A percentile compares a stretch with the other conserved stretches of the same genome.
phyloP scores from a whole-genome alignment of 257 asterid species.

The Nicotiana tomentosiformis region DNA sequence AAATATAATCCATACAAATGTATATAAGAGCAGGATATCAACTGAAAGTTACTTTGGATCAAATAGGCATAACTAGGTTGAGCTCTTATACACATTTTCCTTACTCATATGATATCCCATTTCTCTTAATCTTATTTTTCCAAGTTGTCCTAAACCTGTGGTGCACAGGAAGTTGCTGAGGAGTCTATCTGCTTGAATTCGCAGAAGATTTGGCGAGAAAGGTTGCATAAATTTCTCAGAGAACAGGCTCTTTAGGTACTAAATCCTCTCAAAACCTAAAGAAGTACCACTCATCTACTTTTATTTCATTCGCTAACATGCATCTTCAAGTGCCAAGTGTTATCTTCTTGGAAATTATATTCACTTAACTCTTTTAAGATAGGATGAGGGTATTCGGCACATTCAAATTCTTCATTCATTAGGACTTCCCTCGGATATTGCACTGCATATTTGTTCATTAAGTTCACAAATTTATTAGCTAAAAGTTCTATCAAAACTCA shows the following conservation, averaged over 20 bases:
- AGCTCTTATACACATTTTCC: neutral
- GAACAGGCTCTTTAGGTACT: neutral
- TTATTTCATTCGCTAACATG: neutral
- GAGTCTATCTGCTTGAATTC: neutral
- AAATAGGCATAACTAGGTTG: neutral
- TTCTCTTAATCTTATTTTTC: neutral
- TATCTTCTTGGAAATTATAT: neutral
- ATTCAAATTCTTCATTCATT: neutral
- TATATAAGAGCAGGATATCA: neutral
- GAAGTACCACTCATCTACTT: neutral
- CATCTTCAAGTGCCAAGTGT: neutral
- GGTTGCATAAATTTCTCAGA: neutral
- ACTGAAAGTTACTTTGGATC: constrained; percentile 5
- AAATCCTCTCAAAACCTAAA: neutral
- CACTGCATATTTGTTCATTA: neutral
- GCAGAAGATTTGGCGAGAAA: neutral
- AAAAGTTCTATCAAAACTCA: neutral
- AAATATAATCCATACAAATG: neutral
- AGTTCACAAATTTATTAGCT: neutral
- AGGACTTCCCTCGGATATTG: neutral
- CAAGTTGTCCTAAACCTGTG: neutral
- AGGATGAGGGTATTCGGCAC: neutral
- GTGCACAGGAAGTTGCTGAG: neutral
- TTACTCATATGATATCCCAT: neutral
- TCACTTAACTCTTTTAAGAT: neutral